These are phyloP conservation scores for Globisporangium megalacanthum DNA, from an alignment of 352 stramenopile genomes.

Conservation along the genomic window DNA sequence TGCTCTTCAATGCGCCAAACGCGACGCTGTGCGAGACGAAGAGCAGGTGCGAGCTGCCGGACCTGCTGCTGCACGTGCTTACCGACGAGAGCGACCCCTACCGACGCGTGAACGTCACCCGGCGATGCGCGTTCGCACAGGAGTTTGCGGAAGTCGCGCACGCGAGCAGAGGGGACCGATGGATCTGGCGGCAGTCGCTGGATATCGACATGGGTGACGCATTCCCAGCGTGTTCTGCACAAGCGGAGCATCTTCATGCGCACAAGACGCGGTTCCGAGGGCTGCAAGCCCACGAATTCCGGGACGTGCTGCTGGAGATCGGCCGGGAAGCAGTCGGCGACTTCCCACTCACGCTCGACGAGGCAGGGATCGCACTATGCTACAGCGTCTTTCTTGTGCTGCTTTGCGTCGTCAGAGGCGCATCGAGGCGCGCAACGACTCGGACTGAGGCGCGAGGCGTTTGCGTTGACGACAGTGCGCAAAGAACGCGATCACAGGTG, in stretches of 20 bases:
- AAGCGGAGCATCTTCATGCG: too few species aligned
- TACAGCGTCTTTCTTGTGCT: conserved; percentile 2
- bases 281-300: conserved; percentile 10
- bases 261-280: not conserved
- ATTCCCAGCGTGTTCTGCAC: conserved; percentile 1
- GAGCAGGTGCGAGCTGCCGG: not conserved
- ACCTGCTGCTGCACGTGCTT: conserved; percentile 2
- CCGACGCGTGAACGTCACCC: conserved; percentile 5
- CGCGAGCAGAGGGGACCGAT: not conserved
- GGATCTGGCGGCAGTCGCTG: conserved; percentile 8
- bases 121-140: conserved; percentile 1
- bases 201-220: not conserved
- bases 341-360: not conserved
- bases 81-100: conserved; percentile 1
- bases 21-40: not conserved
- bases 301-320: not conserved
- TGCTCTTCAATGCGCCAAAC: conserved; percentile 2
- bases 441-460: too few species aligned
- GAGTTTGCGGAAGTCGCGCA: not conserved
- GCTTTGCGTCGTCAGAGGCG: not conserved
- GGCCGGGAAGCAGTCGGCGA: not conserved
- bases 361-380: not conserved
- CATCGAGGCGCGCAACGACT: not conserved
- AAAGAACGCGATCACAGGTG: too few species aligned
- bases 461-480: too few species aligned